Base-by-base conservation (phyloP, 108 stramenopile genomes). In the Thalassiosira profunda region DNA sequence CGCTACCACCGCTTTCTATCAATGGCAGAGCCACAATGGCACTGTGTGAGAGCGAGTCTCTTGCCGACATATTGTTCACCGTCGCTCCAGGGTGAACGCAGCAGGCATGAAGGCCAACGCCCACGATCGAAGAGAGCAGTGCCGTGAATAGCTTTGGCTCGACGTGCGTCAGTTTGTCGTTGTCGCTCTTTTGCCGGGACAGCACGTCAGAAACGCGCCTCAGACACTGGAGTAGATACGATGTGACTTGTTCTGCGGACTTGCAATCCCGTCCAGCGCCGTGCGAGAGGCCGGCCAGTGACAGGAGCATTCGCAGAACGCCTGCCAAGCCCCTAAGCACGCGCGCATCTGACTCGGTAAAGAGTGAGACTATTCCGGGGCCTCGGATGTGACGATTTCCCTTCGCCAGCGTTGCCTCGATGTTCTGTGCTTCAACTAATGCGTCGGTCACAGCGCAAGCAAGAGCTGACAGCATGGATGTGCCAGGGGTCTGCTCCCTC, bases 1-100 rank as follows among this genome's bases (percentile, higher is more conserved):
- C 14, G 9, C 0, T 11, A 33, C 18, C 24, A 51, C 31, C 40
- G 14, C 14, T 11, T 15, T 29, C 54, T 7, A 68, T 48, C 53
- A 76, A 44, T 41, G 53, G 34, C 17, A 68, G 42, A 68, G 43
- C 48, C 20, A 67, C 21, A 38, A 76, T 44, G 3, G 58, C 75
- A 53, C 66, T 68, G 26, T 68, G 31, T 14, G 75, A 56, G 10
- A 76, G 67, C 17, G 75, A 41, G 36, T 76, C 75, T 25, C 66
- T 55, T 11, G 58, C 65, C 26, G 57, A 53, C 23, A 30, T 18
- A 42, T 53, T 14, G 2, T 23, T 30, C 10, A 53, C 20, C 31
- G 30, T 4, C 12, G n/a, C 31, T 7, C 14, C 46, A 18, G 11
- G 43, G 23, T 55, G 33, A 5, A 41, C 34, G 1, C 58, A 61